Evolutionary conservation across 2,329 filamentous ascomycete species (phyloP).

Genomic region (Bipolaris sorokiniana): DNA sequence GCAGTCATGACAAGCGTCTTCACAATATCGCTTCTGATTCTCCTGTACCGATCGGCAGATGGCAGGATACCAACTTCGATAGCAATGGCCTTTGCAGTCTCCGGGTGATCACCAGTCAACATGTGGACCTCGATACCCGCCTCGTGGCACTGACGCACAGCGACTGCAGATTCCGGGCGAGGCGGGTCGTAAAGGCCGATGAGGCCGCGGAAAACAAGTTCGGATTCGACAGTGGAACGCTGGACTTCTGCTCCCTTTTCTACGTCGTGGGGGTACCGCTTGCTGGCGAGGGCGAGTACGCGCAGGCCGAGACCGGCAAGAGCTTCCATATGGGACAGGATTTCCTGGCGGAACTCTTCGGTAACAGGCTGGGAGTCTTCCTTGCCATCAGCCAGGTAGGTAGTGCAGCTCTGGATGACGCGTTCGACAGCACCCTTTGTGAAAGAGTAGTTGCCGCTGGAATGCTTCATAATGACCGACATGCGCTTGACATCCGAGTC

Average conservation of each 20-base stretch:
- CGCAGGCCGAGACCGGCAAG: conserved; percentile 70
- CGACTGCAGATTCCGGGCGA: conserved; percentile 73
- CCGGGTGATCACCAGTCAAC: conserved; percentile 55
- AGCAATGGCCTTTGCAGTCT: conserved; percentile 55
- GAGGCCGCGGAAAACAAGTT: conserved; percentile 75
- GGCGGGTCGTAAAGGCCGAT: conserved; percentile 86
- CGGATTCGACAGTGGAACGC: conserved; percentile 68
- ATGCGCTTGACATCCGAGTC: conserved; percentile 78
- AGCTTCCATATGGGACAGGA: conserved; percentile 71
- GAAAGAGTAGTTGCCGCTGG: conserved; percentile 52
- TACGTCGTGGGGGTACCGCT: conserved; percentile 49
- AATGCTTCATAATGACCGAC: conserved; percentile 69
- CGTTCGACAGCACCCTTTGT: conserved; percentile 74
- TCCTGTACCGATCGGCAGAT: conserved; percentile 31
- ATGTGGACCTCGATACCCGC: conserved; percentile 54
- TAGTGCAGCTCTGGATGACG: conserved; percentile 55
- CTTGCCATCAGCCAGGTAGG: conserved; percentile 56
- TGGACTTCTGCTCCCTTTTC: conserved; percentile 47
- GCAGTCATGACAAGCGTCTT: conserved; percentile 45
- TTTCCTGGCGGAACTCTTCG: conserved; percentile 60
- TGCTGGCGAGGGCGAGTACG: conserved; percentile 69
- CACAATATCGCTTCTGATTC: conserved; percentile 33
- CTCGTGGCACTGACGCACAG: conserved; percentile 44
- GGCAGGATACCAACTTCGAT: conserved; percentile 54
- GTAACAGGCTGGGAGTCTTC: conserved; percentile 50